A percentile compares a stretch with the other conserved stretches of the same genome.
phyloP scores from a whole-genome alignment of 805 yeast species.

The Candida xiaguanensis region DNA sequence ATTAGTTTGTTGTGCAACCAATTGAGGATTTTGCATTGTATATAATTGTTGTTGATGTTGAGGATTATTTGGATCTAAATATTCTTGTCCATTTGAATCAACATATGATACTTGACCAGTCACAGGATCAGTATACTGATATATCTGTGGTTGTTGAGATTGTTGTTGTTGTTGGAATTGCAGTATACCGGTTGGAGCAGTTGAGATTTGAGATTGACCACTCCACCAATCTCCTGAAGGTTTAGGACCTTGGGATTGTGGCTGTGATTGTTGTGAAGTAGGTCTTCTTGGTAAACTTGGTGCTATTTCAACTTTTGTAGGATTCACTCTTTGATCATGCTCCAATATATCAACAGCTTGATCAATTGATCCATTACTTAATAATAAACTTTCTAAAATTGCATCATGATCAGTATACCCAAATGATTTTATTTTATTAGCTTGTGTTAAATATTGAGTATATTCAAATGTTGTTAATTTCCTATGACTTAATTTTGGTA shows the following conservation, averaged over 20 bases:
- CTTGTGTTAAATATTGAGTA: slow-evolving; percentile 47
- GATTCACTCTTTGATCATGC: slow-evolving; percentile 32
- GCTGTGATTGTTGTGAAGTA: slow-evolving; percentile 10
- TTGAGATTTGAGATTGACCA: slow-evolving; percentile 5
- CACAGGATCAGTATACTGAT: slow-evolving; percentile 67
- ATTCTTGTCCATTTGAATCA: slow-evolving; percentile 67
- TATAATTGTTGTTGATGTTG: slow-evolving; percentile 39
- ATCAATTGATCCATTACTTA: slow-evolving; percentile 57
- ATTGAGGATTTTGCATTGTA: slow-evolving; percentile 33
- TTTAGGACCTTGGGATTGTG: slow-evolving; percentile 5
- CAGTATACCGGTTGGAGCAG: slow-evolving; percentile 1
- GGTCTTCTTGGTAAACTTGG: slow-evolving; percentile 46
- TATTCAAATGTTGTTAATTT: slow-evolving; percentile 53
- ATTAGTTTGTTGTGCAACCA: slow-evolving; percentile 32
- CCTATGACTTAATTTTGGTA: slow-evolving; percentile 47
- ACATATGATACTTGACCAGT: slow-evolving; percentile 67
- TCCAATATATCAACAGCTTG: slow-evolving; percentile 57
- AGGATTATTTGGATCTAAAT: slow-evolving; percentile 45
- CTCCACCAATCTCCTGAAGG: slow-evolving; percentile 14
- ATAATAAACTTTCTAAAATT: slow-evolving; percentile 58
- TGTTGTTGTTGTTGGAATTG: neutral
- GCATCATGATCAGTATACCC: slow-evolving; percentile 59
- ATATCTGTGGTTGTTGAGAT: slow-evolving; percentile 44
- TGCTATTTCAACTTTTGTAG: slow-evolving; percentile 37
- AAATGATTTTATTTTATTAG: slow-evolving; percentile 41